Conservation (phyloP, 2,329 filamentous ascomycete genomes). For the Neoarthrinium moseri region DNA sequence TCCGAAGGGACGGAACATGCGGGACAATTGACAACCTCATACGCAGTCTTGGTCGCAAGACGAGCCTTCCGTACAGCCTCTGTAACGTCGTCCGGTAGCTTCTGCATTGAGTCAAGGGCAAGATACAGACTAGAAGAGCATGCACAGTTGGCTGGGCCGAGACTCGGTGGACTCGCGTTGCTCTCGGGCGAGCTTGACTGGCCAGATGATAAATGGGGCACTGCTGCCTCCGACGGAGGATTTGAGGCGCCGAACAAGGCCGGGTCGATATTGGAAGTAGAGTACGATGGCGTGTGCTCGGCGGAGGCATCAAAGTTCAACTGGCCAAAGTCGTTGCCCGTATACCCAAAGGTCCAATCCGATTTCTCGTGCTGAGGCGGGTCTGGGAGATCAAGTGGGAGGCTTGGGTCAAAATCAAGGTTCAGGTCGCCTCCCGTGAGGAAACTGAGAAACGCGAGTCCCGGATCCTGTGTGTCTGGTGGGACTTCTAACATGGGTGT, state of each 20-base stretch:
- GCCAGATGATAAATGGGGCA: slow-evolving; percentile 23
- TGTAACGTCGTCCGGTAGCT: slow-evolving; percentile 42
- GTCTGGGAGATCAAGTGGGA: not conserved
- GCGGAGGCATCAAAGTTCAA: slow-evolving; percentile 23
- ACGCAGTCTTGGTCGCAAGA: slow-evolving; percentile 44
- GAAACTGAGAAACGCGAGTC: slow-evolving; percentile 25
- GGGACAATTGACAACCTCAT: slow-evolving; percentile 51
- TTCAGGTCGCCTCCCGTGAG: slow-evolving; percentile 18
- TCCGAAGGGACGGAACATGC: slow-evolving; percentile 43
- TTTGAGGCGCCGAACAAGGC: slow-evolving; percentile 20
- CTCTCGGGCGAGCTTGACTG: slow-evolving; percentile 15
- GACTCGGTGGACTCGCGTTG: not conserved
- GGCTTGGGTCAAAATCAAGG: slow-evolving; percentile 11
- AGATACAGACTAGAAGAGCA: slow-evolving; percentile 51
- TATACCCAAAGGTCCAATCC: slow-evolving; percentile 18
- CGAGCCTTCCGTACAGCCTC: slow-evolving; percentile 48
- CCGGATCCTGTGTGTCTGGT: slow-evolving; percentile 23
- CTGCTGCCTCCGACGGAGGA: slow-evolving; percentile 16
- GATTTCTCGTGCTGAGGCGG: slow-evolving; percentile 8
- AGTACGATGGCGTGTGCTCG: slow-evolving; percentile 17
- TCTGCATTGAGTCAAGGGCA: slow-evolving; percentile 48
- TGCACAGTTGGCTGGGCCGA: slow-evolving; percentile 30
- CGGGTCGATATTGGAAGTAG: slow-evolving; percentile 24
- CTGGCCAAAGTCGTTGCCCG: slow-evolving; percentile 19
- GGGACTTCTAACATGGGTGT: slow-evolving; percentile 23